Conservation (phyloP, 495 filamentous ascomycete species). For the Echria macrotheca region DNA sequence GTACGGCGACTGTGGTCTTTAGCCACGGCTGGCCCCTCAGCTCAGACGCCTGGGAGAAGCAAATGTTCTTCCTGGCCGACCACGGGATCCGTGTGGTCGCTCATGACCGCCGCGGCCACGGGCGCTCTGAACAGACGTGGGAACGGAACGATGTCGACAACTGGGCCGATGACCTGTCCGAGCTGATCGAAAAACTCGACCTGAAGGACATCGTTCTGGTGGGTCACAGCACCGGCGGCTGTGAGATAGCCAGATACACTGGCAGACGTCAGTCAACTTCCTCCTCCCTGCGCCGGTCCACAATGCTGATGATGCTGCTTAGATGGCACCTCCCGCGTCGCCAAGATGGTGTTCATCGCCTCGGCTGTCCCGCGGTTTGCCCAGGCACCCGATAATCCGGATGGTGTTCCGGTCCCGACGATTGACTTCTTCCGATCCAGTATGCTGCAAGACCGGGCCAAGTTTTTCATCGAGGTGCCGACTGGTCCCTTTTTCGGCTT, state of each 20-base stretch:
- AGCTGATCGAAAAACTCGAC: conserved; percentile 32
- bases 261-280: no score
- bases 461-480: conserved; percentile 39
- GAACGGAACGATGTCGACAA: conserved; percentile 35
- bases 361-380: conserved; percentile 36
- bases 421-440: conserved; percentile 36
- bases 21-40: conserved; percentile 40
- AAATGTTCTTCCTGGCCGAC: conserved; percentile 36
- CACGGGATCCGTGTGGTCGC: conserved; percentile 38
- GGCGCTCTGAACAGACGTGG: conserved; percentile 39
- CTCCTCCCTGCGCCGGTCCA: no score
- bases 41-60: conserved; percentile 39
- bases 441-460: conserved; percentile 34
- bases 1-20: conserved; percentile 29
- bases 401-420: conserved; percentile 29
- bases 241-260: conserved; percentile 34
- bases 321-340: conserved; percentile 31
- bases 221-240: conserved; percentile 40
- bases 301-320: no score
- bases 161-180: conserved; percentile 34
- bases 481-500: conserved; percentile 41
- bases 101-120: conserved; percentile 41
- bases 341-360: conserved; percentile 35
- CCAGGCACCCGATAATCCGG: conserved; percentile 27
- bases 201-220: conserved; percentile 32